Evolutionary conservation across 73 alveolate species (phyloP).

Genomic region (Paraurostyla sp.): DNA sequence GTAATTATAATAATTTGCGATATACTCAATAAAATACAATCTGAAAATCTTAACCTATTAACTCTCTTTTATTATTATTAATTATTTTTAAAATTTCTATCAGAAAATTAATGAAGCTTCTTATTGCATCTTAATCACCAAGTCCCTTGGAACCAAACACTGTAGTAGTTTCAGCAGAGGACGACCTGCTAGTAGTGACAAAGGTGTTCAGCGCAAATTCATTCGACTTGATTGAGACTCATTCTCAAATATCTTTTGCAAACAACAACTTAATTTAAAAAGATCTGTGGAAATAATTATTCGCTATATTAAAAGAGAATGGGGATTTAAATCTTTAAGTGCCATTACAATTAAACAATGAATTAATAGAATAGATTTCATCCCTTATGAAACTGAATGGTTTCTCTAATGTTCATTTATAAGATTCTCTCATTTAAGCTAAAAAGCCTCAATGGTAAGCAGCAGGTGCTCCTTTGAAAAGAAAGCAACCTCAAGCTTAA

Average conservation of each 20-base stretch:
- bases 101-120: conserved; percentile 14
- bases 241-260: background rate
- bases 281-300: background rate
- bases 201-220: background rate
- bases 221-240: background rate
- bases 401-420: conserved; percentile 12
- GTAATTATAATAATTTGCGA: conserved; percentile 30
- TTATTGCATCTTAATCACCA: background rate
- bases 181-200: background rate
- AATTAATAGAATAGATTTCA: background rate
- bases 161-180: background rate
- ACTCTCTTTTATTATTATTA: conserved; percentile 14
- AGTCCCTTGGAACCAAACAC: background rate
- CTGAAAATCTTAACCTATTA: conserved; percentile 25
- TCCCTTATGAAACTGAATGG: conserved; percentile 51
- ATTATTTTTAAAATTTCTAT: background rate
- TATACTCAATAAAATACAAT: conserved; percentile 12
- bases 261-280: background rate
- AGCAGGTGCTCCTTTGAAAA: conserved; percentile 60
- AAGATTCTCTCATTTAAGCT: conserved; percentile 2
- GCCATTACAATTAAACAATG: background rate
- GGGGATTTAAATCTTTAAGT: conserved; percentile 10
- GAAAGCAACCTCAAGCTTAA: background rate
- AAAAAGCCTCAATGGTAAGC: conserved; percentile 55
- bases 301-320: conserved; percentile 15